Base-by-base conservation (phyloP, 371 early-diverging fungal genomes). In the Rhizopus delemar region DNA sequence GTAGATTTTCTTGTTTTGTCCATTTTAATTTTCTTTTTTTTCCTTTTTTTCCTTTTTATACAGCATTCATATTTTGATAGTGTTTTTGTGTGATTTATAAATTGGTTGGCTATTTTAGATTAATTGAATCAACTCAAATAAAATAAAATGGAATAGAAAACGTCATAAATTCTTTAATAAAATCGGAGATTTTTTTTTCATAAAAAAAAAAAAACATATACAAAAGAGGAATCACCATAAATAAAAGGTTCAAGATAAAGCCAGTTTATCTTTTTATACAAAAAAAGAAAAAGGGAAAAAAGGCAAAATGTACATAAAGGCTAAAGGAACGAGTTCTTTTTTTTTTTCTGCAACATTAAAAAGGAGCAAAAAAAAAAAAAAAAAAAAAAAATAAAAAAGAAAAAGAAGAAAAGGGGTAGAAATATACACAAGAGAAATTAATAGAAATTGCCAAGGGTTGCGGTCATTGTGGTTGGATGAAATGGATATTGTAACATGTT, bases 401-500 rank as follows among this genome's bases (percentile, higher is more conserved):
- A 15, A 11, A 31, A 31, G 32, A 34, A 51, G 35, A 13, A 4
- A 33, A 51, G 15, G 28, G 13, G 36, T 36, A 15, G 15, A 22
- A 51, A 51, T 51, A 51, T 51, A 36, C 36, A 50, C 50, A 50
- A 32, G 15, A 7, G 4, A 4, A 8, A 5, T 52, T 51, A 59
- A 51, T 51, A 51, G 7, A 43, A 59, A 36, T 59, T 48, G 28
- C 41, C 57, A 49, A 57, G 57, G 38, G 53, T 8, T 16, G 13
- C 15, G 13, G 59, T 29, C 33, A 39, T 12, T 36, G 51, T 41
- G 32, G 31, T 49, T 41, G 55, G 33, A 39, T 36, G 36, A 53
- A 39, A 53, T 29, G 53, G 51, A 50, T 49, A 57, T 32, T 46
- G 49, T 57, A 51, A 51, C 58, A 58, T 58, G 38, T 50, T 60